A percentile compares a stretch with the other conserved stretches of the same genome.
Evolutionary conservation across 2,329 filamentous ascomycete species (phyloP).

Genomic region (Fusarium xyrophilum): DNA sequence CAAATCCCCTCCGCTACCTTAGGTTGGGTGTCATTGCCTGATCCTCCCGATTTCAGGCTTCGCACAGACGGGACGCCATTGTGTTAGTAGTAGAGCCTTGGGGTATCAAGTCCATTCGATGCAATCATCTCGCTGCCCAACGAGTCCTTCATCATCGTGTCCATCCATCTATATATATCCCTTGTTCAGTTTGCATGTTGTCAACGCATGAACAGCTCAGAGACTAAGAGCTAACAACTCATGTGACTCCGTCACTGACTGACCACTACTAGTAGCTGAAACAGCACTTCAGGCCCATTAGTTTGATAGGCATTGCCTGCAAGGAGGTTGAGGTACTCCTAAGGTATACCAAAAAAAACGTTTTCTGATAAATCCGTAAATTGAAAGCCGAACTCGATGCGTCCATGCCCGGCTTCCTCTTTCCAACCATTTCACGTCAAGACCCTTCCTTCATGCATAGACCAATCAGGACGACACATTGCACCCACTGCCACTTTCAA

Average conservation of each 20-base stretch:
- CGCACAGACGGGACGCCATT: not conserved
- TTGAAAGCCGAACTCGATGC: constrained; percentile 23
- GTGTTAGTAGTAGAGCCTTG: not conserved
- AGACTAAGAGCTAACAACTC: constrained; percentile 30
- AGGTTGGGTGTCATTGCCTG: not conserved
- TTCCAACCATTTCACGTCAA: not conserved
- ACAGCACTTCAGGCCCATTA: constrained; percentile 1
- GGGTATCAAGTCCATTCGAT: not conserved
- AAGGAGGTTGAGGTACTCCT: not conserved
- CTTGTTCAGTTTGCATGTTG: constrained; percentile 10
- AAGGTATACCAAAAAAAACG: not conserved
- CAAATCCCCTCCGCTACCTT: not conserved
- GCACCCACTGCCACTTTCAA: not conserved
- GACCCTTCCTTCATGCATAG: constrained; percentile 37
- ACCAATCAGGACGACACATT: constrained; percentile 3
- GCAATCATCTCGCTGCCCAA: constrained; percentile 5
- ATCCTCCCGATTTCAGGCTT: not conserved
- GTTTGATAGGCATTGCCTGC: not conserved
- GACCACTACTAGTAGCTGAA: constrained; percentile 2
- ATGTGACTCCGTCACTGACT: constrained; percentile 18
- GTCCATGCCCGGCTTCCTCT: constrained; percentile 28
- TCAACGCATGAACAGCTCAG: constrained; percentile 36
- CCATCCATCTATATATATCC: not conserved
- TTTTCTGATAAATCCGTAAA: not conserved
- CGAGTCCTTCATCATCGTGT: not conserved